These are phyloP conservation scores for Diutina catenulata DNA, from an alignment of 1,139 yeast species.

Conservation along the genomic window DNA sequence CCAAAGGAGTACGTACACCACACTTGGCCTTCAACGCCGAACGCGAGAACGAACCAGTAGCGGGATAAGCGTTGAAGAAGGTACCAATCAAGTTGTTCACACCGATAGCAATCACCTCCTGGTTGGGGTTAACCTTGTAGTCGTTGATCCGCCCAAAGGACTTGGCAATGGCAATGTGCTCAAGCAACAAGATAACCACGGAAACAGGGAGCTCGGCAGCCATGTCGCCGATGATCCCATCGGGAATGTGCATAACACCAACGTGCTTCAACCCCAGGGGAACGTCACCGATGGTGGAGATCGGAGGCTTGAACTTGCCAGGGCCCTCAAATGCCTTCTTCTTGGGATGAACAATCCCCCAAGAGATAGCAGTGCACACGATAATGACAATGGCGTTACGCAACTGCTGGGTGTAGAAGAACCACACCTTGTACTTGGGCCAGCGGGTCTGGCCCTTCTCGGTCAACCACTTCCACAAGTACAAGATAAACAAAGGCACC, in stretches of 20 bases:
- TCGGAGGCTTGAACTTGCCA: conserved; percentile 29
- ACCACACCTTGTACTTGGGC: conserved; percentile 43
- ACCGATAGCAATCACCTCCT: conserved; percentile 91
- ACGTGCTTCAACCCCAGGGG: conserved; percentile 74
- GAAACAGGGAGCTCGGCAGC: conserved; percentile 81
- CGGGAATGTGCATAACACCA: conserved; percentile 60
- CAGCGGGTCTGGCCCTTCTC: conserved; percentile 38
- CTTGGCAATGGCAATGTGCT: conserved; percentile 88
- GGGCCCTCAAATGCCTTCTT: conserved; percentile 27
- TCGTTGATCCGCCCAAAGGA: conserved; percentile 90
- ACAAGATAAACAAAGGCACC: conserved; percentile 56
- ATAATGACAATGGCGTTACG: conserved; percentile 76
- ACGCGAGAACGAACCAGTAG: conserved; percentile 93
- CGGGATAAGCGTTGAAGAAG: conserved; percentile 87
- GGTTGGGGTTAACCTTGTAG: conserved; percentile 85
- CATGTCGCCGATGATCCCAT: conserved; percentile 46
- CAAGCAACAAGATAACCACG: conserved; percentile 67
- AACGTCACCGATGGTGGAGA: conserved; percentile 60
- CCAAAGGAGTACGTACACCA: conserved; percentile 90
- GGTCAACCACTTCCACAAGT: conserved; percentile 52
- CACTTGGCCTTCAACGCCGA: conserved; percentile 91
- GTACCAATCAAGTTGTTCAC: conserved; percentile 84
- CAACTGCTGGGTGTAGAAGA: conserved; percentile 64
- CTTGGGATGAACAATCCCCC: conserved; percentile 35
- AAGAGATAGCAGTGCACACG: conserved; percentile 64